Base-by-base conservation (phyloP, 345 rosid species). In the Raphanus sativus region DNA sequence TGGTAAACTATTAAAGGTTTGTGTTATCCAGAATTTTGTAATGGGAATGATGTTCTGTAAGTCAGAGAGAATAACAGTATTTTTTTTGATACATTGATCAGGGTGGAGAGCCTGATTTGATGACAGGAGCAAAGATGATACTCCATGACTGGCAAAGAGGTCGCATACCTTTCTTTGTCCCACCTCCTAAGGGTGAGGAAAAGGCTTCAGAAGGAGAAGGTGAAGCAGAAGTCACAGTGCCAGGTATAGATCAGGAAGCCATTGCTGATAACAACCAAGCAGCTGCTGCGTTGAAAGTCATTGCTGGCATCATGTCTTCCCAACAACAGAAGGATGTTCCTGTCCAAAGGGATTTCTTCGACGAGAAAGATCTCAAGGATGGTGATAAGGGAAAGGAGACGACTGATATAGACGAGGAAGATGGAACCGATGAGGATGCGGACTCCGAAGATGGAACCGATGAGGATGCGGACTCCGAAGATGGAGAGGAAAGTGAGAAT, bases 141-240 rank as follows among this genome's bases (percentile, higher is more conserved):
- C 97, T 94, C 48, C 98, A 94, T 61, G 98, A 94, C 81, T 90
- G 98, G 98, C 98, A 94, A 82, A 87, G 98, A 73, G 98, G 98
- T 26, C 87, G 59, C 67, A 90, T 94, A 72, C 97, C 98, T 24
- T 91, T 91, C 86, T 94, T 91, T 40, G 93, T 94, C 13, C 86
- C 94, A 11, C 98, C 98, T 32, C 97, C 93, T 1, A 78, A 50
- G 78, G 72, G 33, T 62, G 90, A 91, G 1, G 77, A 64, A 0
- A 74, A 68, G 29, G 59, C 75, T 26, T 60, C 75, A 1, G 84
- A 84, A 50, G 71, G 86, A 67, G 86, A 83, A 56, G 70, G 84
- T 59, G 86, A 85, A 50, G 79, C 85, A 0, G 84, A 84, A 30
- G 77, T 86, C 59, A 62, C 61, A 17, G 78, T 80, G 13, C 75